phyloP scores from a whole-genome alignment of 2,329 filamentous ascomycete species.

The Sporothrix humicola region DNA sequence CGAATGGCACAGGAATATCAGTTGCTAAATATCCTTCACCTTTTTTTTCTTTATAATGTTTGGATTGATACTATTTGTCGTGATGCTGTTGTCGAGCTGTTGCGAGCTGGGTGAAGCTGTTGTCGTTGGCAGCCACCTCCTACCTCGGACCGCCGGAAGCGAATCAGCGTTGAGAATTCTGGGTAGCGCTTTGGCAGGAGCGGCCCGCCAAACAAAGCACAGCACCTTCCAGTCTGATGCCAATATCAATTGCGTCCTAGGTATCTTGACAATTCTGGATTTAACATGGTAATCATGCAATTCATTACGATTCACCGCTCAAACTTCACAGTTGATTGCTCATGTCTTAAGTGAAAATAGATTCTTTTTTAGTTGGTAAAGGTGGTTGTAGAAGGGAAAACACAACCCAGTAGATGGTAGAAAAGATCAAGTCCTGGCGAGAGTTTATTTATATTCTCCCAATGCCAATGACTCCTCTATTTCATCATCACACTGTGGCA shows the following conservation, averaged over 20 bases:
- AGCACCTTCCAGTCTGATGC: neutral
- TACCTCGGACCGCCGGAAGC: constrained; percentile 34
- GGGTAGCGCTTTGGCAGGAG: neutral
- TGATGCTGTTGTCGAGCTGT: neutral
- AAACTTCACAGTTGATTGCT: too few species aligned
- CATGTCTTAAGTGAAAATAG: neutral
- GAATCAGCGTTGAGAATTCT: constrained; percentile 22
- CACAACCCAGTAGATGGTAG: neutral
- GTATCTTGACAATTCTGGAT: neutral
- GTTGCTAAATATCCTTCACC: neutral
- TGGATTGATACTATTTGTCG: neutral
- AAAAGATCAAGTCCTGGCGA: neutral
- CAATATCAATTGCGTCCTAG: neutral
- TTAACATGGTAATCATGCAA: too few species aligned
- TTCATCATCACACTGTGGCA: neutral
- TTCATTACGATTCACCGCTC: too few species aligned
- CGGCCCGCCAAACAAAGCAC: neutral
- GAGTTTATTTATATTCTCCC: neutral
- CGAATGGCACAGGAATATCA: neutral
- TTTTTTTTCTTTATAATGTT: neutral
- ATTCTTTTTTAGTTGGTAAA: constrained; percentile 13
- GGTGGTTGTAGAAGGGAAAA: constrained; percentile 9
- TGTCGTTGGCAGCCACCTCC: constrained; percentile 20
- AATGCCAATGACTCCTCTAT: neutral
- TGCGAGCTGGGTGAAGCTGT: neutral